Percentiles rank a stretch among this genome's conserved stretches.
Conservation (phyloP, 2,329 filamentous ascomycete species). For the Ceratocystis ficicola region DNA sequence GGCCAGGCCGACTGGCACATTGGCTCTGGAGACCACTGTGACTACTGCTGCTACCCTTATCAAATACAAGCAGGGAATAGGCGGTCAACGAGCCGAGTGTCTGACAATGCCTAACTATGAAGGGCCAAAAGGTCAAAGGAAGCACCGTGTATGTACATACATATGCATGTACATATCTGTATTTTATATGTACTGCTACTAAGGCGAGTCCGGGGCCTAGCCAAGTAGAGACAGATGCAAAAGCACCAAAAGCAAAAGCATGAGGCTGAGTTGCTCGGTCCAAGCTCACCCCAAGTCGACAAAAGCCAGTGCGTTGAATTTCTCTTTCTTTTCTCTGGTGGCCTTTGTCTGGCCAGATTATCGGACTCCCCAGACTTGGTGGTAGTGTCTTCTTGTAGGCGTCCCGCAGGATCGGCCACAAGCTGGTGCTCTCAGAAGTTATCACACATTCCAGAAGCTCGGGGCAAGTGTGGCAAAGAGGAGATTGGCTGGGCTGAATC, state of each 20-base stretch:
- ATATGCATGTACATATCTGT: neutral
- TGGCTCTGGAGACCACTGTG: too few relatives aligned
- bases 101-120: too few relatives aligned
- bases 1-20: too few relatives aligned
- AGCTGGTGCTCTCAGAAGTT: too few relatives aligned
- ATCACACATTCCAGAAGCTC: neutral
- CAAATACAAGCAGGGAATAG: too few relatives aligned
- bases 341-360: neutral
- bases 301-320: neutral
- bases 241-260: too few relatives aligned
- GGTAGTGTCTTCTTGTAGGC: too few relatives aligned
- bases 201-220: constrained; percentile 5
- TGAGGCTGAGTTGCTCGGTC: constrained; percentile 4
- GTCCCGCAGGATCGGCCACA: too few relatives aligned
- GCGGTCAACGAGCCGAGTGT: too few relatives aligned
- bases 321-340: neutral
- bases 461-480: neutral
- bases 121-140: too few relatives aligned
- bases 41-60: too few relatives aligned
- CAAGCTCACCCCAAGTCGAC: neutral
- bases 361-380: neutral
- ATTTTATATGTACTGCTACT: neutral
- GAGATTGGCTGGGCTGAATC: neutral
- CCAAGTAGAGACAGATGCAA: too few relatives aligned
- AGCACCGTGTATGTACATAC: neutral